Evolutionary conservation across 1,284 basidiomycete genomes (phyloP), one percentile per base, ranked within the genome.

Genomic region (Testicularia cyperi): DNA sequence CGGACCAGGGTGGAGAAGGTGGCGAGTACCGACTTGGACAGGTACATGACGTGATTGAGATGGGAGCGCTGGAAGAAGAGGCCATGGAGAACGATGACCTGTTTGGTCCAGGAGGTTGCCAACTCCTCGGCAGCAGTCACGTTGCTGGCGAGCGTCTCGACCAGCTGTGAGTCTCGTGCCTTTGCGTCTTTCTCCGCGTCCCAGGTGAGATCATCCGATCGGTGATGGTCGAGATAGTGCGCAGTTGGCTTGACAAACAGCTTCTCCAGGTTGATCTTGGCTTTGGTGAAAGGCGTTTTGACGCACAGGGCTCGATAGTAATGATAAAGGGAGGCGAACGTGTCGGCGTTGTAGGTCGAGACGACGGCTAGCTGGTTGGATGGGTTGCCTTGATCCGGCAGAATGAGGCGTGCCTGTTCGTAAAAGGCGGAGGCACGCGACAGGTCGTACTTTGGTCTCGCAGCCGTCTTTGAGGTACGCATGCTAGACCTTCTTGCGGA

Each of bases 361-460:
- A 98, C 82, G 36, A 97, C 92, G 1, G 92, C 94, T 21, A 98
- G 84, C 78, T 97, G 92, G 74, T 97, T 94, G 29, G 87, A 94
- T 1, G 94, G 85, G 69, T 94, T 92, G 41, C 73, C 73, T 30
- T 67, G 55, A 29, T 70, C 66, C 6, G 73, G 71, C 22, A 72
- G 33, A 23, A 75, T 38, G 20, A 65, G 44, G 22, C 70, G 63
- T 8, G 73, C 70, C 36, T 70, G 64, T 23, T 69, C 65, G 53
- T 75, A 75, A 35, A 65, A 70, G 1, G 35, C 53, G 6, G 46
- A 38, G 16, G 73, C 72, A 19, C 56, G 49, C n/a, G 52, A 49
- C 30, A 68, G 72, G 45, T 75, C 65, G 39, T 52, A 41, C 20
- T 45, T 46, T 16, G 32, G 51, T 5, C 31, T 3, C 6, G 10